A percentile compares a stretch with the other conserved stretches of the same genome.
Conservation (phyloP, 2,329 filamentous ascomycete genomes). For the Incumbomyces delicatus region DNA sequence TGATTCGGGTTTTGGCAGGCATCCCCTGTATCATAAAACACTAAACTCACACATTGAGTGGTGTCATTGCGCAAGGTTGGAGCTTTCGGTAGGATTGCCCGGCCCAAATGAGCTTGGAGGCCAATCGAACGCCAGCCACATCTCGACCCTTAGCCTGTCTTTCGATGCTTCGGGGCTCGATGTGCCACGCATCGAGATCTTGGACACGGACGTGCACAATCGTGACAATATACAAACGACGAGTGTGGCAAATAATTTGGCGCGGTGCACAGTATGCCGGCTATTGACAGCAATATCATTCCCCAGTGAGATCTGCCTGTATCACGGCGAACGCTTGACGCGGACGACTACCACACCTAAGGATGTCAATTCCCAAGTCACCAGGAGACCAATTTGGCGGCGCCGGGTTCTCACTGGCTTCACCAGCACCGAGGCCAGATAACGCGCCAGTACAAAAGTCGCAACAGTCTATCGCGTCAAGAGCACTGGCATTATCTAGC, state of each 20-base stretch:
- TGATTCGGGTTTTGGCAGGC: not conserved
- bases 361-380: conserved; percentile 12
- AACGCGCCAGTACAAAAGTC: conserved; percentile 16
- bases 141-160: not conserved
- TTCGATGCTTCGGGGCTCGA: not conserved
- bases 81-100: not conserved
- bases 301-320: not conserved
- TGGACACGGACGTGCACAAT: not conserved
- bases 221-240: not conserved
- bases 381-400: conserved; percentile 12
- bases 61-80: conserved; percentile 1
- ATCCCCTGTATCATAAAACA: not conserved
- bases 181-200: conserved; percentile 3
- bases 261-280: not conserved
- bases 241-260: not conserved
- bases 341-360: conserved; percentile 1
- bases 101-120: not conserved
- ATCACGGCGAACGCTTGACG: not conserved
- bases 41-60: not conserved
- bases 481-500: conserved; percentile 21
- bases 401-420: conserved; percentile 19
- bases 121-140: conserved; percentile 5
- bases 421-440: conserved; percentile 14
- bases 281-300: conserved; percentile 3
- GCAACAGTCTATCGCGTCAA: conserved; percentile 17